Base-by-base conservation (phyloP, 345 rosid species). In the Cardamine resedifolia region DNA sequence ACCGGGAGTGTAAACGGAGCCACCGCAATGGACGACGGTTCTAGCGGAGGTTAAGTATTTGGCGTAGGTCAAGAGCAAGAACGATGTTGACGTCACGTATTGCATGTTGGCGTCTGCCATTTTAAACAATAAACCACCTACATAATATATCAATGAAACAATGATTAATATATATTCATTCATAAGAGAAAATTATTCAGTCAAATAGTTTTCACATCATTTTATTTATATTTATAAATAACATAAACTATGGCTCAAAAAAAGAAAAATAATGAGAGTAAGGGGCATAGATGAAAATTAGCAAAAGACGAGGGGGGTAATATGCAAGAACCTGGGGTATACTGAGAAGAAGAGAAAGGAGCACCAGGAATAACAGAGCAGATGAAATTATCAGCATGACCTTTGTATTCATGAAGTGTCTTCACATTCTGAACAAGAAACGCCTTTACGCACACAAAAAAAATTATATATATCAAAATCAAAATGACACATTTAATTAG, bases 341-440 rank as follows among this genome's bases (percentile, higher is more conserved):
- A 95, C 52, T 85, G 88, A 41, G 96, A 9, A 48, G 93, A 87
- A 73, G 93, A 91, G 80, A 72, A 88, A 59, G 94, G 82, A 56
- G 96, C 93, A 19, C 90, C 96, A 33, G 97, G 99, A 21, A 95
- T 82, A 27, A 95, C 81, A 8, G 97, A 91, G 79, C 99, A 95
- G 31, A 95, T 87, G 78, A 91, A 95, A 81, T 87, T 91, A 79
- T 95, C 99, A 43, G 99, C 97, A 65, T 88, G 99, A 58, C 86
- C 96, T 53, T 95, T 95, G 91, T 95, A 95, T 38, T 88, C 96
- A 74, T 86, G 88, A 75, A 95, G 90, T 30, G 97, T 78, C 47
- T 66, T 85, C 70, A 87, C 68, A 56, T 85, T 90, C 59, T 89
- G 93, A 64, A 91, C 97, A 67, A 95, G 77, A 81, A 95, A 91